Evolutionary conservation across 208 protist species (phyloP), one percentile per base, ranked within the genome.

Genomic region (Leishmania aethiopica): DNA sequence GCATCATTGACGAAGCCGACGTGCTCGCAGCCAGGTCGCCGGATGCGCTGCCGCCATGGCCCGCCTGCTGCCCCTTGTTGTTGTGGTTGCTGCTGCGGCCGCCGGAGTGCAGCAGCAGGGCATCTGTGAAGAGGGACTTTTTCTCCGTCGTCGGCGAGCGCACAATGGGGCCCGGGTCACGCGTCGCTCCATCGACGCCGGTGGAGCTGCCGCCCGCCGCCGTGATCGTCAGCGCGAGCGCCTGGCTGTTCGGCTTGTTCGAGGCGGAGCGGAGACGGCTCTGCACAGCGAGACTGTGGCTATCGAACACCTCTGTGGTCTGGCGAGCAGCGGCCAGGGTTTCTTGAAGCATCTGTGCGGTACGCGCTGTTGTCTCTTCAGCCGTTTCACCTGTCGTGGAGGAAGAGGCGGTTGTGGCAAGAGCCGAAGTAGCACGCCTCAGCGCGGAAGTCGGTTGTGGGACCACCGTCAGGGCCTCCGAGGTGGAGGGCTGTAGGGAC

Each of bases 141-240:
- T 89, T 89, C 15, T 79, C 75, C 32, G 86, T 87, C 5, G 91
- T 92, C 2, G 93, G 93, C 4, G 93, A 96, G n/a, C 93, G 93
- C 45, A 95, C 89, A 84, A 96, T 92, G 35, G 90, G 89, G 6
- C 79, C 86, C 0, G 90, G 83, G n/a, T 89, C 89, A n/a, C 77
- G 66, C 70, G 40, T 49, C 49, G 57, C 17, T 32, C 82, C 59
- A 49, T 57, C 59, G 22, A 81, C 25, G 37, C 76, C 59, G 59
- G 64, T 37, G 64, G 76, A 32, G 57, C 69, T 15, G 81, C 40
- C 40, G 84, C 70, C 70, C 28, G 28, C 45, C 70, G 69, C 66
- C 51, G 47, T 45, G 49, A 90, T 85, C 7, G 84, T 77, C 32
- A 94, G 79, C 49, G 77, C 62, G 3, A 57, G 78, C 53, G 78